Evolutionary conservation across 2,329 filamentous ascomycete species (phyloP).

Genomic region (Colletotrichum musae): DNA sequence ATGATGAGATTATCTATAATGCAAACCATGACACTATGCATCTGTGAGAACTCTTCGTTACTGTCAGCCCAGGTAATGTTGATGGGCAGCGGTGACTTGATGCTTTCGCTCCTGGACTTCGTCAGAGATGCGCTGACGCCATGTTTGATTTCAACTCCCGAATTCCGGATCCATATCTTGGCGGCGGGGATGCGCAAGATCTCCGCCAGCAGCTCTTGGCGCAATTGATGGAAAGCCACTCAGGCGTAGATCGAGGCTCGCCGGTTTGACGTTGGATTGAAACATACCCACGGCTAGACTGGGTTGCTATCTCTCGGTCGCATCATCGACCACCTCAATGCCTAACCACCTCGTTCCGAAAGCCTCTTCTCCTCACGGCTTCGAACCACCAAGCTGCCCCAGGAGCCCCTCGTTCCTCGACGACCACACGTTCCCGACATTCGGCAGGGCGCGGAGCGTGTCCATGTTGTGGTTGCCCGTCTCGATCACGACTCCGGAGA

Average conservation of each 20-base stretch:
- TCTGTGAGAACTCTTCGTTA: not conserved
- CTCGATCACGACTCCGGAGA: constrained; percentile 52
- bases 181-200: not conserved
- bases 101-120: not conserved
- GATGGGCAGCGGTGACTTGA: not conserved
- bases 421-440: constrained; percentile 55
- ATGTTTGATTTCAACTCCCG: not conserved
- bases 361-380: not conserved
- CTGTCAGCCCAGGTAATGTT: not conserved
- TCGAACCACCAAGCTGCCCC: constrained; percentile 1
- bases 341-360: too few relatives aligned
- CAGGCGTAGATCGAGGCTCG: too few relatives aligned
- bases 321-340: too few relatives aligned
- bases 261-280: too few relatives aligned
- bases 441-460: constrained; percentile 49
- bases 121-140: too few relatives aligned
- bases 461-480: constrained; percentile 53
- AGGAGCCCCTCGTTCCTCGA: constrained; percentile 37
- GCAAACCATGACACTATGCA: not conserved
- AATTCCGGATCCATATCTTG: not conserved
- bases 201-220: not conserved
- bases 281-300: too few relatives aligned
- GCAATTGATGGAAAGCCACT: not conserved
- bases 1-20: constrained; percentile 12
- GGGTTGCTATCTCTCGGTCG: too few relatives aligned